Evolutionary conservation across 805 yeast genomes (phyloP), one percentile per base, ranked within the genome.

Genomic region (Clavispora carvajalis): DNA sequence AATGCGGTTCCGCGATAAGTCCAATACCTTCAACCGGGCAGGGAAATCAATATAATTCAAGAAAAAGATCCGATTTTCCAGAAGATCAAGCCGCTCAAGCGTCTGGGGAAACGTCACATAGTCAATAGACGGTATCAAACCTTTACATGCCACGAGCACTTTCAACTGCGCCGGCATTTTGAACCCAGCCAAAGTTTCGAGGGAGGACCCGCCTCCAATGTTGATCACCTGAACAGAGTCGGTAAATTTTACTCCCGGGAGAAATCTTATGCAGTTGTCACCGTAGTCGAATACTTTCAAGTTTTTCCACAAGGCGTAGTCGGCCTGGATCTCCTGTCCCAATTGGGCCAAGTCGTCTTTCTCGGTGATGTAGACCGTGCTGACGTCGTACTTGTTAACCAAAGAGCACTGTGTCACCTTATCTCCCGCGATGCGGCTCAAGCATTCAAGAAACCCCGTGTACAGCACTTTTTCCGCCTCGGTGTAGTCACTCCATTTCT

Each of bases 221-320:
- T 67, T 69, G 39, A 69, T 45, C 3, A 59, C 57, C 44, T 65
- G 65, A 25, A 69, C 46, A 1, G 63, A 39, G 28, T 67, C 70
- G 3, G 73, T 71, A 35, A 69, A 57, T 30, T 50, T 55, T 15
- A 68, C 63, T 3, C 69, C 72, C 5, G 72, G 69, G n/a, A 67
- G 52, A 34, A 59, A 54, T 23, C 67, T 48, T 15, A 68, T 59
- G 38, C 62, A 55, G 47, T 65, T 66, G 31, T 60, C 62, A 7
- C 68, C 64, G 43, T 62, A 67, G 46, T 69, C 74, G 22, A 68
- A 49, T 4, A 57, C 44, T 23, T 51, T 48, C 15, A 69, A 51
- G 41, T 60, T 58, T 5, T 41, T 45, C 74, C 74, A 69, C 34
- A 53, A 42, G 12, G 45, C 38, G 22, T 65, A 56, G 38, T 69